These are phyloP conservation scores for Dothidotthia symphoricarpi DNA, from an alignment of 2,329 filamentous ascomycete genomes.

Conservation along the genomic window DNA sequence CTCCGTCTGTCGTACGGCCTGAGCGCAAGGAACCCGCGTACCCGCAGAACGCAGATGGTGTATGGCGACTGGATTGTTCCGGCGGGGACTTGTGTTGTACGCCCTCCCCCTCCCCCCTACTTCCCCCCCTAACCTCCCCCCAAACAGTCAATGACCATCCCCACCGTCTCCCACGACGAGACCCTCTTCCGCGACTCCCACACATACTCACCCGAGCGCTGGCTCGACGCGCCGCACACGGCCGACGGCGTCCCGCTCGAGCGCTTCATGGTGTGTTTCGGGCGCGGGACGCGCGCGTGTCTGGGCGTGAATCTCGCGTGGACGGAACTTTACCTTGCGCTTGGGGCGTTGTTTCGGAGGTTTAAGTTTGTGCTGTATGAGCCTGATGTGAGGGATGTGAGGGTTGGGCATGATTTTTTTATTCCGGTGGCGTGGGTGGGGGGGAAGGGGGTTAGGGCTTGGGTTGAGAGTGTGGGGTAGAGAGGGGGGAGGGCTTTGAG, in stretches of 20 bases:
- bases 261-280: conserved; percentile 45
- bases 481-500: background rate
- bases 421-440: conserved; percentile 34
- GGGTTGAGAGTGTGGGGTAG: conserved; percentile 24
- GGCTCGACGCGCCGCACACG: conserved; percentile 30
- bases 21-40: conserved; percentile 40
- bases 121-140: background rate
- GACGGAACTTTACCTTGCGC: conserved; percentile 35
- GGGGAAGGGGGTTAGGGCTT: conserved; percentile 40
- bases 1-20: conserved; percentile 42
- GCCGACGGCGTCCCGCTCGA: conserved; percentile 35
- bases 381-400: conserved; percentile 30
- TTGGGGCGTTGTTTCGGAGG: conserved; percentile 36
- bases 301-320: conserved; percentile 44
- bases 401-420: conserved; percentile 42
- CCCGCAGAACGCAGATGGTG: conserved; percentile 19
- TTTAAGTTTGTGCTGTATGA: conserved; percentile 35
- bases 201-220: conserved; percentile 44
- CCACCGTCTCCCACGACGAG: conserved; percentile 38
- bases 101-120: background rate
- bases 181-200: conserved; percentile 39
- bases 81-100: conserved; percentile 35
- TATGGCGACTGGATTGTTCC: conserved; percentile 35
- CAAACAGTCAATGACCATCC: conserved; percentile 36
- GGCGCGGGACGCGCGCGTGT: conserved; percentile 44